These are phyloP conservation scores for Rhizoclosmatium globosum DNA, from an alignment of 192 early-diverging fungal species.

Conservation along the genomic window DNA sequence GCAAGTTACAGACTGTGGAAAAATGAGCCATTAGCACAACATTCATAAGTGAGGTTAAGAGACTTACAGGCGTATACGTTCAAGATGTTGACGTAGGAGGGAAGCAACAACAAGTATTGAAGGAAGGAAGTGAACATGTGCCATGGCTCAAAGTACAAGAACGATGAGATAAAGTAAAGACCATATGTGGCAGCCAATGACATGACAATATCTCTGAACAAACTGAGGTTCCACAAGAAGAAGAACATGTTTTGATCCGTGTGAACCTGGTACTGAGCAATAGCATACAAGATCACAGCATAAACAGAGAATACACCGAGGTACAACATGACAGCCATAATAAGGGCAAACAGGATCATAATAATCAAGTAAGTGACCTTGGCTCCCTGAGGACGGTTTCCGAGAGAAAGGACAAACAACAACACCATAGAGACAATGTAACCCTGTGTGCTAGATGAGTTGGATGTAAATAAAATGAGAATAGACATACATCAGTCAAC, in stretches of 20 bases:
- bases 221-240: constrained; percentile 6
- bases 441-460: constrained; percentile 24
- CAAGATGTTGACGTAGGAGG: constrained; percentile 92
- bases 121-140: constrained; percentile 79
- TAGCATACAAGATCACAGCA: constrained; percentile 6
- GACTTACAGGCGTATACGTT: constrained; percentile 80
- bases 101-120: constrained; percentile 79
- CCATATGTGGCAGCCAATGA: constrained; percentile 69
- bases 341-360: constrained; percentile 50
- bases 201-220: constrained; percentile 23
- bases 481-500: constrained; percentile 34
- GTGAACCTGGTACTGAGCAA: constrained; percentile 1
- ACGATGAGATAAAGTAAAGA: constrained; percentile 66
- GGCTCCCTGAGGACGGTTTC: constrained; percentile 58
- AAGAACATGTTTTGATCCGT: background rate
- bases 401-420: constrained; percentile 55
- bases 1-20: constrained; percentile 79
- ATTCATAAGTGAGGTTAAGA: constrained; percentile 6
- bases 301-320: constrained; percentile 37
- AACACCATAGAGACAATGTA: constrained; percentile 48
- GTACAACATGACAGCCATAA: constrained; percentile 45
- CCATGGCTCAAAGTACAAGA: constrained; percentile 79
- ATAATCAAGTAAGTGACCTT: constrained; percentile 42
- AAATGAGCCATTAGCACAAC: background rate
- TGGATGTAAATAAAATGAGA: background rate